phyloP scores from a whole-genome alignment of 148 eudicot species.

The Dysphania ambrosioides region DNA sequence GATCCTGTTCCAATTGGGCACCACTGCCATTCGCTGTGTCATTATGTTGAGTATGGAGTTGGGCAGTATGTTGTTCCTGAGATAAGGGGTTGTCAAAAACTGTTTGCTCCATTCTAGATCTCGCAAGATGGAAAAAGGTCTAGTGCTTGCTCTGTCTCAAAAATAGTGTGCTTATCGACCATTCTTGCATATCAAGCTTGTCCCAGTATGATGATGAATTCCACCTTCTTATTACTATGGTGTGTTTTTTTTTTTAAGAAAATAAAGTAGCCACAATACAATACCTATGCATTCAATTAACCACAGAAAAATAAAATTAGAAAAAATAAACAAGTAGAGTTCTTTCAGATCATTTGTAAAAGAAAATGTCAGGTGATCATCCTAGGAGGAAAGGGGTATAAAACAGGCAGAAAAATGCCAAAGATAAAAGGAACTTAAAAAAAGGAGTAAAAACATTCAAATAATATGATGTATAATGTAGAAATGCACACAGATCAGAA shows the following conservation, averaged over 20 bases:
- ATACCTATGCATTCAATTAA: slow-evolving; percentile 16
- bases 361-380: background rate
- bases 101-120: slow-evolving; percentile 25
- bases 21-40: slow-evolving; percentile 17
- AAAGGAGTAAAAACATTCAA: background rate
- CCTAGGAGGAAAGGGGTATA: background rate
- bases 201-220: background rate
- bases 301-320: background rate
- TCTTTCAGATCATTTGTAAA: background rate
- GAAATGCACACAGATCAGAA: background rate
- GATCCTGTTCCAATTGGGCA: slow-evolving; percentile 7
- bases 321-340: background rate
- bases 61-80: slow-evolving; percentile 8
- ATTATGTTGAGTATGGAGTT: slow-evolving; percentile 7
- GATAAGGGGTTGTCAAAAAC: slow-evolving; percentile 21
- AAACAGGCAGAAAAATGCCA: background rate
- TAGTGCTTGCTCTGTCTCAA: background rate
- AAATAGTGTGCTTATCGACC: background rate
- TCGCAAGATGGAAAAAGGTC: background rate
- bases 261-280: background rate
- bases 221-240: background rate
- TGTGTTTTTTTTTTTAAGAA: background rate
- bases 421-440: background rate
- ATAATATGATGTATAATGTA: background rate
- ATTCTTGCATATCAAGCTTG: background rate